Percentiles rank a stretch among this genome's conserved stretches.
Evolutionary conservation across 202 grass and related monocot genomes (phyloP).

Genomic region (Eragrostis tef): DNA sequence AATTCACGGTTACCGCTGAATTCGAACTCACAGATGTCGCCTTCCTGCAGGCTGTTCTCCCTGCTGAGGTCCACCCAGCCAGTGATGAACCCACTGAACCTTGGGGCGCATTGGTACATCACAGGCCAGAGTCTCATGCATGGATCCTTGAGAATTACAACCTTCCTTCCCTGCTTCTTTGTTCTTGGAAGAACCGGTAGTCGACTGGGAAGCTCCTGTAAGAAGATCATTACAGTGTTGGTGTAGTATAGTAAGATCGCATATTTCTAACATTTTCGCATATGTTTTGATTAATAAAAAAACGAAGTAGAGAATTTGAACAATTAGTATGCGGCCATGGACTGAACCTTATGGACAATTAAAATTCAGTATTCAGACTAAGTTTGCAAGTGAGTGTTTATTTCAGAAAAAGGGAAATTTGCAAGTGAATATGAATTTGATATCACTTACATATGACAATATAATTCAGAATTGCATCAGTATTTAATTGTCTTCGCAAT

Average conservation of each 20-base stretch:
- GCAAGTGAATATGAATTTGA: not conserved
- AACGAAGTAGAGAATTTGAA: not conserved
- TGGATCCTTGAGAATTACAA: constrained; percentile 55
- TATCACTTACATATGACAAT: not conserved
- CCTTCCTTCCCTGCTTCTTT: constrained; percentile 59
- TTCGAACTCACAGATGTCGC: constrained; percentile 58
- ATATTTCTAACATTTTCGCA: not conserved
- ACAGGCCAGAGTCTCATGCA: constrained; percentile 51
- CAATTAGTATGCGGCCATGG: not conserved
- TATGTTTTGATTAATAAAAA: not conserved
- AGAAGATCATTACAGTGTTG: not conserved
- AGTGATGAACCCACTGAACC: constrained; percentile 57
- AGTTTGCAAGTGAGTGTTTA: not conserved
- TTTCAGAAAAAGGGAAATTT: no score
- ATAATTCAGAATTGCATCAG: not conserved
- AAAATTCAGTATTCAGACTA: not conserved
- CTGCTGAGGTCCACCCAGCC: constrained; percentile 58
- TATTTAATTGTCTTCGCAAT: not conserved
- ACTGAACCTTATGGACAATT: not conserved
- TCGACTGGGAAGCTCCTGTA: constrained; percentile 56
- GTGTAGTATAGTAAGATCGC: not conserved
- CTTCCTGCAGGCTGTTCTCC: constrained; percentile 52
- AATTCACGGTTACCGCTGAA: constrained; percentile 33
- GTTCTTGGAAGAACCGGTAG: constrained; percentile 50
- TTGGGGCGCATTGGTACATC: constrained; percentile 55